phyloP scores from a whole-genome alignment of 2,329 filamentous ascomycete species.

The Penicillium sp. region DNA sequence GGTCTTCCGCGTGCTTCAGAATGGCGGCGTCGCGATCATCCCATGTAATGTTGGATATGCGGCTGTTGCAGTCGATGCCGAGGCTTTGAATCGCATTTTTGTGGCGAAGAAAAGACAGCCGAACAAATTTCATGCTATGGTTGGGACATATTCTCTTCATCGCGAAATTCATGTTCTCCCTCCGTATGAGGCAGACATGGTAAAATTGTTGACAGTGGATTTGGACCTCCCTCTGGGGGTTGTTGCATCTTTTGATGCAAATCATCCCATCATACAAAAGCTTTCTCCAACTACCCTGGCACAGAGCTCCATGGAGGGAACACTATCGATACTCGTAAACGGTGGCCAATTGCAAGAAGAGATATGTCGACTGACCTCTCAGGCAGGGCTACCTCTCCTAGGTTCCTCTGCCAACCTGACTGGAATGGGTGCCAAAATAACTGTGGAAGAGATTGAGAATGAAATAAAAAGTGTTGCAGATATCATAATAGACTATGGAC shows the following conservation, averaged over 20 bases:
- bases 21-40: conserved; percentile 33
- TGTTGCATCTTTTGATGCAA: conserved; percentile 24
- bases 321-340: conserved; percentile 34
- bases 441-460: conserved; percentile 34
- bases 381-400: conserved; percentile 27
- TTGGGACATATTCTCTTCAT: conserved; percentile 31
- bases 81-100: conserved; percentile 26
- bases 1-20: conserved; percentile 25
- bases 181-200: conserved; percentile 18
- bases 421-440: conserved; percentile 32
- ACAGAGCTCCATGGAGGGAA: conserved; percentile 24
- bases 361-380: conserved; percentile 26
- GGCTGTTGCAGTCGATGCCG: conserved; percentile 23
- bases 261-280: conserved; percentile 30
- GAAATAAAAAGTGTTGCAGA: conserved; percentile 34
- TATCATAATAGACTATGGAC: conserved; percentile 38
- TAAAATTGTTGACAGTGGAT: conserved; percentile 26
- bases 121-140: conserved; percentile 34
- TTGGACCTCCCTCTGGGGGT: conserved; percentile 33
- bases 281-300: conserved; percentile 18
- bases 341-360: conserved; percentile 33
- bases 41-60: conserved; percentile 33
- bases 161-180: conserved; percentile 26
- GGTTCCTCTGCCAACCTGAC: conserved; percentile 39
- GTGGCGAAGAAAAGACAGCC: conserved; percentile 25